A percentile compares a stretch with the other conserved stretches of the same genome.
Evolutionary conservation across 2,329 filamentous ascomycete species (phyloP).

Genomic region (Macrophomina phaseolina): DNA sequence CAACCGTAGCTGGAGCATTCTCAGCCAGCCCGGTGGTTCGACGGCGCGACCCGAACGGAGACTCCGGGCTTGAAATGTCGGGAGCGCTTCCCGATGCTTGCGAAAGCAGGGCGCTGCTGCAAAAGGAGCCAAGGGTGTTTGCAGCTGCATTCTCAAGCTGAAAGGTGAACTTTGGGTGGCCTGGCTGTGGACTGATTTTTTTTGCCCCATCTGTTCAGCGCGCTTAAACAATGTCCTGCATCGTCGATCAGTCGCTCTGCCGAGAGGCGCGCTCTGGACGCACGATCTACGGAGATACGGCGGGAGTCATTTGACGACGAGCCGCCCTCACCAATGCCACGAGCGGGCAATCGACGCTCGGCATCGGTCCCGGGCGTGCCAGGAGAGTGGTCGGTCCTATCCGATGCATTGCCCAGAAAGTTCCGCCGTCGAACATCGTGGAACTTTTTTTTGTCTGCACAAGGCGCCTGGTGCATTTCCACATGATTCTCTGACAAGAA

Average conservation of each 20-base stretch:
- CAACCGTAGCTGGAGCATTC: neutral
- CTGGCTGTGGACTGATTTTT: constrained; percentile 9
- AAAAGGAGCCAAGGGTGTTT: neutral
- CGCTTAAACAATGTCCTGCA: constrained; percentile 1
- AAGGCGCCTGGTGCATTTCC: neutral
- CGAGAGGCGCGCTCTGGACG: constrained; percentile 4
- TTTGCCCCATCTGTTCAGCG: constrained; percentile 1
- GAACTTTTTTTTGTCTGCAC: neutral
- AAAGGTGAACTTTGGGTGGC: constrained; percentile 6
- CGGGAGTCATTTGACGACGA: neutral
- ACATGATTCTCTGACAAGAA: neutral
- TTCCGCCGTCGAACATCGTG: constrained; percentile 20
- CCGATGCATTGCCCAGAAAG: constrained; percentile 4
- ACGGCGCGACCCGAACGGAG: neutral
- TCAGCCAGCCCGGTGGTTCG: constrained; percentile 2
- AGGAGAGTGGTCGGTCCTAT: constrained; percentile 11
- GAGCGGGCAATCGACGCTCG: neutral
- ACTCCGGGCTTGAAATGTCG: constrained; percentile 1
- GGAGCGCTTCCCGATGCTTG: constrained; percentile 14
- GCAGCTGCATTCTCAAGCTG: neutral
- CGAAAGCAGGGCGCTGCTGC: constrained; percentile 15
- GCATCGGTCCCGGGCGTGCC: constrained; percentile 5
- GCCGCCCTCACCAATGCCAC: constrained; percentile 3
- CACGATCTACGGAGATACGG: constrained; percentile 18
- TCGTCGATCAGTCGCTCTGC: constrained; percentile 18